Base-by-base conservation (phyloP, 2,329 filamentous ascomycete species). In the Gaeumannomyces tritici region DNA sequence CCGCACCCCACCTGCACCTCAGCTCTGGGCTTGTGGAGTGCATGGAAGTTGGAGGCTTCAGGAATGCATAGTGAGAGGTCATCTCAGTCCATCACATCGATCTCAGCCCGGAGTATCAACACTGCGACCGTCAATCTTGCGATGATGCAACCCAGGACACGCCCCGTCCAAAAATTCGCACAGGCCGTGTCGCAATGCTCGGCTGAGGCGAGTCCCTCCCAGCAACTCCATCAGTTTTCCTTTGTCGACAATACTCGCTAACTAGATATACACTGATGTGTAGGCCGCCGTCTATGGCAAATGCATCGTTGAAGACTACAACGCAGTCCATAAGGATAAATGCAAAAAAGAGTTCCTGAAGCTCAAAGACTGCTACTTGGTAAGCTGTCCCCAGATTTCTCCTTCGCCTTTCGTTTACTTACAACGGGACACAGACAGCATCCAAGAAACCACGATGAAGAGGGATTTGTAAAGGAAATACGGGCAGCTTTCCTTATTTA, bases 251-350 rank as follows among this genome's bases (percentile, higher is more conserved):
- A 28, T 12, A 11, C 6, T 26, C 35, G 47, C 35, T 60, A 54
- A 60, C 35, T n/a, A 9, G 31, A 28, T n/a, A n/a, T 57, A 27
- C 9, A 9, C 26, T 47, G 24, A 21, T 62, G 55, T 62, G 27
- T 63, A 98, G 93, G 89, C 91, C 61, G 82, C 91, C 3, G 80
- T 84, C 15, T 99, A 98, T 71, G 95, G 93, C 67, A 93, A 92
- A 79, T 99, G 95, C 73, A 87, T 99, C 66, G 83, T 93, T 60
- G 85, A 86, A 54, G 93, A 98, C 72, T 98, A 96, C 76, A 93
- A 93, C 71, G 85, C 91, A 4, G 85, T 96, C 3, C 84, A 92
- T 69, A 96, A 96, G 72, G 91, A 97, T 72, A 95, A 95, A 80
- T 99, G 95, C 71, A 81, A 82, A 5, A 86, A 85, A 63, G 92